A percentile compares a stretch with the other conserved stretches of the same genome.
Evolutionary conservation across 257 asterid genomes (phyloP).

Genomic region (Nicotiana otophora): DNA sequence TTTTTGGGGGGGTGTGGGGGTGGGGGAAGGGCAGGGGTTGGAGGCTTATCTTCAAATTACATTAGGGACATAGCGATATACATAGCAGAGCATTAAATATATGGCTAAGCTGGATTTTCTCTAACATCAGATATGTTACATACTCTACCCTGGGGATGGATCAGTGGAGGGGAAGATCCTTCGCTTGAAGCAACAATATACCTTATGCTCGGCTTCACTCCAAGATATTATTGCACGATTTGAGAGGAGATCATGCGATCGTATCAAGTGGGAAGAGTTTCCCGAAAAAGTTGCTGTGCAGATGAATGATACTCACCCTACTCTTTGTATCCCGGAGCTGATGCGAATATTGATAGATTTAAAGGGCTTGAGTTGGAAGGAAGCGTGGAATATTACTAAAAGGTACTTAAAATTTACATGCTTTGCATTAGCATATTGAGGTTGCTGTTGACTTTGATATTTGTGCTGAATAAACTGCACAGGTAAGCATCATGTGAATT

Average conservation of each 20-base stretch:
- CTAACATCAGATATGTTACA: conserved; percentile 57
- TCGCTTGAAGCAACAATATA: conserved; percentile 77
- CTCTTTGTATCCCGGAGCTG: conserved; percentile 80
- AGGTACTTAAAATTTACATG: conserved; percentile 31
- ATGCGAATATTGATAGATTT: conserved; percentile 78
- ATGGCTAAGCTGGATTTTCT: conserved; percentile 10
- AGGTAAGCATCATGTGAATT: neutral
- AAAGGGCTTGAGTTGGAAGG: conserved; percentile 72
- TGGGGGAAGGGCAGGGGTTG: neutral
- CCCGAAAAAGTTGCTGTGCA: conserved; percentile 92
- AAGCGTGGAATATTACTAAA: conserved; percentile 76
- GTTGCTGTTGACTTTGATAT: neutral
- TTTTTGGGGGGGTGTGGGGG: neutral
- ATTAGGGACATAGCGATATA: neutral
- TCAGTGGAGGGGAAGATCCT: conserved; percentile 67
- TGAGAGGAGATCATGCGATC: conserved; percentile 65
- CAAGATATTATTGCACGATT: conserved; percentile 76
- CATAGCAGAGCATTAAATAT: neutral
- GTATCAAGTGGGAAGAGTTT: conserved; percentile 63
- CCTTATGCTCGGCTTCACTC: conserved; percentile 86
- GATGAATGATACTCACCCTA: conserved; percentile 93
- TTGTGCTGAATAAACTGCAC: neutral
- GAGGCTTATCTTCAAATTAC: neutral
- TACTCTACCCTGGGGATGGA: conserved; percentile 85
- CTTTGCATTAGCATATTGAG: neutral